Conservation (phyloP, 352 stramenopile species). For the Globisporangium ultimum region DNA sequence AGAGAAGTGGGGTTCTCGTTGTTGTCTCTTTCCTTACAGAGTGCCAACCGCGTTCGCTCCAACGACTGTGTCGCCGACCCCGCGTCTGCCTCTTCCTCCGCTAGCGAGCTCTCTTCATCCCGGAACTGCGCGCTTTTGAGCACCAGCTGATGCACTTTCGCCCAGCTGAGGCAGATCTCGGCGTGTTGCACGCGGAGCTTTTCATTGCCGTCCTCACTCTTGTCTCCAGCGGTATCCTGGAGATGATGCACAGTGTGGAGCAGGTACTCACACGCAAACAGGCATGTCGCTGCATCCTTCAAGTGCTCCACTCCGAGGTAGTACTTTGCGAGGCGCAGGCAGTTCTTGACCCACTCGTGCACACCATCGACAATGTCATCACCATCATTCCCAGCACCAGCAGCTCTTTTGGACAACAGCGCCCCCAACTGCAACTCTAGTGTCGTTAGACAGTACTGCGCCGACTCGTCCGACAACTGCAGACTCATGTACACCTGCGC, state of each 20-base stretch:
- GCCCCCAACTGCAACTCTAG: slow-evolving; percentile 51
- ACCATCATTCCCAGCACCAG: background rate
- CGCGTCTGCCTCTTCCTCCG: background rate
- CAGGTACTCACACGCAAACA: slow-evolving; percentile 45
- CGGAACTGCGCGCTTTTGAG: slow-evolving; percentile 37
- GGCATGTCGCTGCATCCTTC: slow-evolving; percentile 41
- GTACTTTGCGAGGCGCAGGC: slow-evolving; percentile 52
- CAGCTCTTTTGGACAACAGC: slow-evolving; percentile 8
- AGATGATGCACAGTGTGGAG: slow-evolving; percentile 9
- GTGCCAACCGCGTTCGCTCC: slow-evolving; percentile 8
- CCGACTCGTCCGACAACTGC: slow-evolving; percentile 42
- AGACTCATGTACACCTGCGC: slow-evolving; percentile 65
- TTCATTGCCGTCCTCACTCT: slow-evolving; percentile 6
- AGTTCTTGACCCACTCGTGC: slow-evolving; percentile 59
- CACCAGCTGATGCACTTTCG: slow-evolving; percentile 41
- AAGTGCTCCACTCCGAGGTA: slow-evolving; percentile 46
- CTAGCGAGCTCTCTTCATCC: slow-evolving; percentile 14
- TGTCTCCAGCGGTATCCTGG: background rate
- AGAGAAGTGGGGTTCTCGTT: background rate
- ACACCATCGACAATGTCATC: slow-evolving; percentile 24
- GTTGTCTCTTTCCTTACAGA: background rate
- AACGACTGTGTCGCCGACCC: slow-evolving; percentile 1
- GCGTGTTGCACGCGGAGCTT: slow-evolving; percentile 22
- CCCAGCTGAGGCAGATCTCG: slow-evolving; percentile 49
- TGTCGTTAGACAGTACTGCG: slow-evolving; percentile 58